These are phyloP conservation scores for Syzygium aromaticum DNA, from an alignment of 345 rosid genomes.

Conservation along the genomic window DNA sequence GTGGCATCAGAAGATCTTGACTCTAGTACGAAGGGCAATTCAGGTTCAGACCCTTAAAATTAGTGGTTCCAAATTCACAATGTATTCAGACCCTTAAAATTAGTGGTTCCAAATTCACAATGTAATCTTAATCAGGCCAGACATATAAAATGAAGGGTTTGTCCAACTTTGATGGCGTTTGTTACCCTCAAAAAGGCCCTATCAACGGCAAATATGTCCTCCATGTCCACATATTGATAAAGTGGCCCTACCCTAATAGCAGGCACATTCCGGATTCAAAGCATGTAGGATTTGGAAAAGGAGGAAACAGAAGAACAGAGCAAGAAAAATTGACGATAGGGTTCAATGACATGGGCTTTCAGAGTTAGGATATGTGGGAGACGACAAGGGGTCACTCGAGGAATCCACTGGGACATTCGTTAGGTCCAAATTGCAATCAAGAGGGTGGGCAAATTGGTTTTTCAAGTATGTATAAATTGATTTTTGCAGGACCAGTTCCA, in stretches of 20 bases:
- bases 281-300: not conserved
- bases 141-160: not conserved
- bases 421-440: not conserved
- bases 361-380: not conserved
- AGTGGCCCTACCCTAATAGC: not conserved
- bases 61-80: not conserved
- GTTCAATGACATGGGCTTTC: not conserved
- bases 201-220: not conserved
- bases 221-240: not conserved
- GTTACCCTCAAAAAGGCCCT: not conserved
- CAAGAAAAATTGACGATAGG: not conserved
- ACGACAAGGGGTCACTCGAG: not conserved
- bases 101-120: not conserved
- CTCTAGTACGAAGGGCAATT: not conserved
- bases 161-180: not conserved
- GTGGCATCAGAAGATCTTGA: not conserved
- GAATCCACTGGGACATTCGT: not conserved
- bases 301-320: not conserved
- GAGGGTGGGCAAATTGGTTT: too few relatives aligned
- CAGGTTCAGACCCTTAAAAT: not conserved
- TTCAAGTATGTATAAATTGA: not conserved
- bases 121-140: not conserved
- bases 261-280: not conserved
- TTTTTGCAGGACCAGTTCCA: not conserved
- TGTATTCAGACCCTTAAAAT: not conserved